Base-by-base conservation (phyloP, 768 basidiomycete genomes). In the Glaciozyma antarctica region DNA sequence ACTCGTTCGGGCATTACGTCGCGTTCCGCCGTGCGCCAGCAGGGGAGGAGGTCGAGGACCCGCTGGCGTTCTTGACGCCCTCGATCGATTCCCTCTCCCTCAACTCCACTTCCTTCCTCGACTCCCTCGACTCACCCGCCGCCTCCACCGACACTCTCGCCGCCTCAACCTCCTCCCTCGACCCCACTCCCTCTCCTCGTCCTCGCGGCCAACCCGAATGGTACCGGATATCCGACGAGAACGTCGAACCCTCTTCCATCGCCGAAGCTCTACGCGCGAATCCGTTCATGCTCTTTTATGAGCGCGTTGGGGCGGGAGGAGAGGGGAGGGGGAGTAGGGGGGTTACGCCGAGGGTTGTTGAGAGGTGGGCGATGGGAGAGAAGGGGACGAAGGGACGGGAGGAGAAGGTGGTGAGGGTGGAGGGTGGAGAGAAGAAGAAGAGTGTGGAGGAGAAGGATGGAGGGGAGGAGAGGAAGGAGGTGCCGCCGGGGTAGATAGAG, bases 281-380 rank as follows among this genome's bases (percentile, higher is more conserved):
- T 60, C 81, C 80, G 22, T 94, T 97, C 76, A 89, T 99, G 88
- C 81, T 97, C 47, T 98, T 90, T 74, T 99, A 98, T 72, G 94
- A 99, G 79, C 82, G 85, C 53, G 79, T 86, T 38, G 10, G 34
- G 6, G 32, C 12, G 32, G 51, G 49, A 28, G 52, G 6, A 13
- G 32, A 44, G 38, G 56, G 38, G 41, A 28, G n/a, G 41, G 56
- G 15, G 38, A 26, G 28, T 24, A 44, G 10, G 41, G 43, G 41
- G n/a, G 22, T 56, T 15, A n/a, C 10, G 38, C 21, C 8, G 56
- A 43, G 56, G n/a, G 34, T 26, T 38, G 38, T 57, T 22, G 56
- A 44, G 41, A 44, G 56, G 24, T 57, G 56, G 56, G 12, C 8
- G 48, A 21, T 49, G 48, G 22, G 22, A 9, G 32, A 32, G 32